Percentiles rank a stretch among this genome's conserved stretches.
Conservation (phyloP, 148 eudicot genomes). For the Chenopodium quinoa region DNA sequence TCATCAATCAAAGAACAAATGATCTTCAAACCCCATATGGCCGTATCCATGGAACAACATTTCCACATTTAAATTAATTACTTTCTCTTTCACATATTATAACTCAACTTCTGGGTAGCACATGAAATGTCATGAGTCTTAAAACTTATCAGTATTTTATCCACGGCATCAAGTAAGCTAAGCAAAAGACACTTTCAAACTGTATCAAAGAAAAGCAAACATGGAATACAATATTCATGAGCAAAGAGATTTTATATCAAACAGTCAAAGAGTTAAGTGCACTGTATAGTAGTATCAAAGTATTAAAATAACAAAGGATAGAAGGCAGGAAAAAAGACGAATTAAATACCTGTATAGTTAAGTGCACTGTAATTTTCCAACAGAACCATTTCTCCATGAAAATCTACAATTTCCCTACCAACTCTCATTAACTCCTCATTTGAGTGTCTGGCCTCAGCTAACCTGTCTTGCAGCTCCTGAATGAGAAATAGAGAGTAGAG, state of each 20-base stretch:
- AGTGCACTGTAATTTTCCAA: slow-evolving; percentile 87
- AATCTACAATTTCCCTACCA: slow-evolving; percentile 66
- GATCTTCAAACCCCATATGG: not conserved
- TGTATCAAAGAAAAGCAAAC: not conserved
- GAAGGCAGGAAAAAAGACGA: not conserved
- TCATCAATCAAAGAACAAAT: not conserved
- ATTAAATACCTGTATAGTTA: slow-evolving; percentile 72
- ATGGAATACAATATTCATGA: not conserved
- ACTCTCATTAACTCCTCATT: slow-evolving; percentile 56
- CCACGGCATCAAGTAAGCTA: not conserved
- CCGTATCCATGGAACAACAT: not conserved
- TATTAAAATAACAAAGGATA: not conserved
- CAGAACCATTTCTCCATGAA: slow-evolving; percentile 88
- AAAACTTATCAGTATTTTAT: not conserved
- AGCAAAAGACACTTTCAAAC: not conserved
- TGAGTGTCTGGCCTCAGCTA: slow-evolving; percentile 46
- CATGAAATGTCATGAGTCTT: not conserved
- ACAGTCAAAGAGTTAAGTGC: not conserved
- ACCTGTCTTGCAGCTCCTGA: slow-evolving; percentile 62
- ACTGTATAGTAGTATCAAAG: not conserved
- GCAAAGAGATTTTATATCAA: not conserved
- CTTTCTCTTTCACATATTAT: too few species aligned
- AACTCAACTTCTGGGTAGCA: not conserved
- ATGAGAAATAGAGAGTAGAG: not conserved
- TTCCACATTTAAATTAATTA: too few species aligned